Base-by-base conservation (phyloP, 208 protist genomes). In the Trichomonas vaginalis region DNA sequence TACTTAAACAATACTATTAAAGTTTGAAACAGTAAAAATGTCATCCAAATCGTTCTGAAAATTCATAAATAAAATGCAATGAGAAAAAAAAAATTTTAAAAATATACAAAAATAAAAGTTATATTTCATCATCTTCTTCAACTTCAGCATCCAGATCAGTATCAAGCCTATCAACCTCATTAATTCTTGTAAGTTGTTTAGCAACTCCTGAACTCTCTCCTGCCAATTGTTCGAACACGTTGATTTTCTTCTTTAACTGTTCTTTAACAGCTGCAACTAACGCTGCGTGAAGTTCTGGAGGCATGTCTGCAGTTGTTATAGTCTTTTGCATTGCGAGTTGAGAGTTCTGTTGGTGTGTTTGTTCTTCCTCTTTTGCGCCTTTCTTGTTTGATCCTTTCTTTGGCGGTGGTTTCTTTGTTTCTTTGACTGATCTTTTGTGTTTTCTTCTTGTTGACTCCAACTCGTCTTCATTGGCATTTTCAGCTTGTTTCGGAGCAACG, bases 71-170 rank as follows among this genome's bases (percentile, higher is more conserved):
- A n/a, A n/a, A n/a, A n/a, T n/a, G n/a, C n/a, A n/a, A n/a, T 56
- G 49, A 56, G 15, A 56, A 56, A 21, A 56, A 56, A 56, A 21
- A 56, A 70, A 70, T 27, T 70, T 27, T 70, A n/a, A n/a, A 70
- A 70, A 70, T 32, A 70, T 42, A 83, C 35, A 83, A 23, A 83
- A 83, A 42, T 42, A n/a, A n/a, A n/a, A n/a, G n/a, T 83, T 35
- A 83, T 42, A 83, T 45, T 42, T 83, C 79, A 83, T 83, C 79
- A 4, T 70, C 56, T 51, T 92, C 86, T 39, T 92, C 86, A 48
- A 92, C 86, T 92, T 92, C 86, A 48, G 46, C 27, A 51, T 92
- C 86, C 4, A 92, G 86, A 39, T 92, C 45, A 39, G 86, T 92
- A 39, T 92, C 82, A 27, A 92, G 45, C 51, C 35, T 92, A 39